Base-by-base conservation (phyloP, 345 rosid genomes). In the Brassica napus region DNA sequence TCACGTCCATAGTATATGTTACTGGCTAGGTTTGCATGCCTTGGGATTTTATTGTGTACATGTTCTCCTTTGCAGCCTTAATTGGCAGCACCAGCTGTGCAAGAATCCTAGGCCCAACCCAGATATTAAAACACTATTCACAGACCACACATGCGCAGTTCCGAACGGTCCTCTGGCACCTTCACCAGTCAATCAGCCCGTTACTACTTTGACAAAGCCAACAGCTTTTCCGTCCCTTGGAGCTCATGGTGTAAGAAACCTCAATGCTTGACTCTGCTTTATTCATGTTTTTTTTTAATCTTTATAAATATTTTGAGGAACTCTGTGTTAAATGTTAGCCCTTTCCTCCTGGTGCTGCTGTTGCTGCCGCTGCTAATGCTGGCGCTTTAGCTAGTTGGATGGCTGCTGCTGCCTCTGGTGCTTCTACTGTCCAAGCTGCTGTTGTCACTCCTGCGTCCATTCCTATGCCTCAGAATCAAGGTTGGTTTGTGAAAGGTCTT, bases 341-440 rank as follows among this genome's bases (percentile, higher is more conserved):
- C 58, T 90, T 90, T 84, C 92, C 86, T 72, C 91, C 92, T 31
- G 86, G 82, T 64, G 85, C 87, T 81, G 82, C 92, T 63, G 85
- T 87, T 37, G 71, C 89, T 47, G 54, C 42, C 65, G 74, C 70
- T 65, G 77, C 77, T 66, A 78, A 72, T 66, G 82, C 89, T 66
- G 84, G 90, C 76, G 89, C 89, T 60, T 84, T 90, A 62, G 91
- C 91, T 69, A 90, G 90, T 44, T 90, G 91, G 94, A 90, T 90
- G 88, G 83, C 91, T 60, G 77, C 92, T 59, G 79, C 86, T 75
- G 89, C 87, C 39, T 82, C 97, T 71, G 93, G 97, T 77, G 90
- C 97, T 93, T 89, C 92, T 91, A 88, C 93, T 80, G 90, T 89
- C 67, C 98, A 92, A 88, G 92, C 97, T 35, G 90, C 97, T 77